A percentile compares a stretch with the other conserved stretches of the same genome.
phyloP scores from a whole-genome alignment of 2,329 filamentous ascomycete genomes.

The Aspergillus sp. region DNA sequence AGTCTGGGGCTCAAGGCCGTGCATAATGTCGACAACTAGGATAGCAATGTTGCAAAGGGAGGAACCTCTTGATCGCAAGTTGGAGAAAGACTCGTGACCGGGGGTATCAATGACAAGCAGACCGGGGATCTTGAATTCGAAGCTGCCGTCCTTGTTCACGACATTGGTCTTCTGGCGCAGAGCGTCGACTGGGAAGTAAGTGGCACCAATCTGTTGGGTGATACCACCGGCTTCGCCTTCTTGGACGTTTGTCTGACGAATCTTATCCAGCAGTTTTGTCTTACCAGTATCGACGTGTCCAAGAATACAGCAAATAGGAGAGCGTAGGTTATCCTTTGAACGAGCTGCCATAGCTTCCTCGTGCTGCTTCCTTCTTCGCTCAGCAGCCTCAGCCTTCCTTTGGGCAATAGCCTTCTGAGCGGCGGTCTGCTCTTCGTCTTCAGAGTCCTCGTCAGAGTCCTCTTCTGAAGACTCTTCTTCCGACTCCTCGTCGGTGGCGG shows the following conservation, averaged over 20 bases:
- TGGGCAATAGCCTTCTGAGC: constrained; percentile 72
- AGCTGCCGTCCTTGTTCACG: constrained; percentile 85
- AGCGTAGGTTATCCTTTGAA: constrained; percentile 92
- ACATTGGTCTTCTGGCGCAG: constrained; percentile 90
- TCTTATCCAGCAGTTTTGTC: constrained; percentile 98
- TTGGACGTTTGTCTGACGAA: constrained; percentile 97
- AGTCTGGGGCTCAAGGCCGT: constrained; percentile 96
- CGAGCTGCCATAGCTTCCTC: constrained; percentile 89
- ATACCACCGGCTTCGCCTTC: constrained; percentile 99
- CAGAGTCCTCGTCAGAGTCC: constrained; percentile 57
- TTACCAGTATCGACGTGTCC: constrained; percentile 99
- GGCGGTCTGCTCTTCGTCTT: constrained; percentile 76
- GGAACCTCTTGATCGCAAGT: constrained; percentile 92
- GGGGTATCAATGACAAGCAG: constrained; percentile 96
- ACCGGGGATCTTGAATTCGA: constrained; percentile 97
- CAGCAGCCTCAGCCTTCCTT: constrained; percentile 85
- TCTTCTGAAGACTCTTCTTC: constrained; percentile 52
- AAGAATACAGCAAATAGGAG: constrained; percentile 98
- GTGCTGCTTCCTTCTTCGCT: constrained; percentile 85
- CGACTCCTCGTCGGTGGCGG: constrained; percentile 33
- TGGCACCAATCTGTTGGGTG: constrained; percentile 98
- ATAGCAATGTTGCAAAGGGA: constrained; percentile 99
- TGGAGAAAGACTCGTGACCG: constrained; percentile 99
- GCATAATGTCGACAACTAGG: constrained; percentile 99
- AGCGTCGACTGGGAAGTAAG: constrained; percentile 96